Evolutionary conservation across 2,329 filamentous ascomycete species (phyloP), one percentile per base, ranked within the genome.

Genomic region (Incumbomyces delicatus): DNA sequence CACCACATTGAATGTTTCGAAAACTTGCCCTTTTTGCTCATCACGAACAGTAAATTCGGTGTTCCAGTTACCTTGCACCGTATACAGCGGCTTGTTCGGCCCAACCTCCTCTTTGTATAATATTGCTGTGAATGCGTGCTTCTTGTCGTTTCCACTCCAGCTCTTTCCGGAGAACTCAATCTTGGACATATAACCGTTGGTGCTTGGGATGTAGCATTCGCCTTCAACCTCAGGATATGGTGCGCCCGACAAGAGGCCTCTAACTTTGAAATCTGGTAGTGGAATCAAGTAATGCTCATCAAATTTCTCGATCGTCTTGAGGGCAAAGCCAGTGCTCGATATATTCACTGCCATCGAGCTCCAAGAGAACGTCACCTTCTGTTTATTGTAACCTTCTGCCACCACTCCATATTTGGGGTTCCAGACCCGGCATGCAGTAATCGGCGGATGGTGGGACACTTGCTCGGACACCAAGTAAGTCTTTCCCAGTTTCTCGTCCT

Each of bases 1-100:
- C 41, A 71, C 71, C 29, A 83, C 77, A 54, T 80, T 75, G 62
- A 83, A 85, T 6, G 67, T 69, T 17, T 80, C 76, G 41, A 87
- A 46, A 14, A 66, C 66, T 27, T 62, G 53, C 53, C 68, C 69
- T 40, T 73, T 67, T 54, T 70, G 73, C 32, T 81, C 80, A 52
- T 87, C 75, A 66, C 84, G 84, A 61, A 95, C 82, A 43, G 78
- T 78, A 61, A 95, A 94, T 2, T 72, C 71, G 59, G 87, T 86
- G 16, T 54, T 50, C 55, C 55, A 57, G 16, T 50, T 31, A 30
- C 55, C 55, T 17, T 34, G 40, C 8, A 57, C 36, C 14, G 51
- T 52, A 47, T 54, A 57, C 5, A 57, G 12, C 4, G 52, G 52
- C 16, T 31, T 31, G 3, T 35, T 38, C 16, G 41, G 17, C 16